Conservation (phyloP, 352 stramenopile species). For the Globisporangium spiculum region DNA sequence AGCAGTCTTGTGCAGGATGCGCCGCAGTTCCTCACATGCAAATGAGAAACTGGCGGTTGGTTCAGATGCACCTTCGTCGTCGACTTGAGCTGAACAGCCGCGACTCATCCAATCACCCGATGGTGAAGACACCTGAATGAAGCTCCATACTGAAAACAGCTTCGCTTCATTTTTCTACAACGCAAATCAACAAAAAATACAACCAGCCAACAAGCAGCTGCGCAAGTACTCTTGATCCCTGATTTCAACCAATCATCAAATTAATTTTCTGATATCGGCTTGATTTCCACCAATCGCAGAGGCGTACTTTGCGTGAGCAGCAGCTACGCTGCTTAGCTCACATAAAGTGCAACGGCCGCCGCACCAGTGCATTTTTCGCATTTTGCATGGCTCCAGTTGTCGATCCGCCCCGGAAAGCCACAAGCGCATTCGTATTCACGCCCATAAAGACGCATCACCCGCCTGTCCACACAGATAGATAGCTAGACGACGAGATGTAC, state of each 20-base stretch:
- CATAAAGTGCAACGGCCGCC: neutral
- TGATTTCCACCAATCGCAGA: neutral
- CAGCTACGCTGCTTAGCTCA: neutral
- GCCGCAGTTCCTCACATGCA: too few species aligned
- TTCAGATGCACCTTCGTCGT: neutral
- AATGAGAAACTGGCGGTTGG: too few species aligned
- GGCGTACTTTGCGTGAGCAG: neutral
- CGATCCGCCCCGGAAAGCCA: neutral
- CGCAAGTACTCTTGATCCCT: neutral
- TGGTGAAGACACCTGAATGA: neutral
- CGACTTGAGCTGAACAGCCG: neutral
- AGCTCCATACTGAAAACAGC: neutral
- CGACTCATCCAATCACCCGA: neutral
- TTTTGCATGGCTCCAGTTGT: neutral
- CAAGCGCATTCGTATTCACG: neutral
- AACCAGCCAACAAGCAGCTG: neutral
- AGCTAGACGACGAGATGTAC: conserved; percentile 9
- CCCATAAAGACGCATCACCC: neutral
- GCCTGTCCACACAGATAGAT: neutral
- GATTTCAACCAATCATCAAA: neutral
- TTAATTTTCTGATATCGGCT: neutral
- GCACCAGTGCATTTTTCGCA: neutral
- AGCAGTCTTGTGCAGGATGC: too few species aligned
- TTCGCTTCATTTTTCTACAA: neutral
- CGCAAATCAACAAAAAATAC: neutral